Evolutionary conservation across 441 rosid genomes (phyloP), one percentile per base, ranked within the genome.

Genomic region (Erysimum pusillum): DNA sequence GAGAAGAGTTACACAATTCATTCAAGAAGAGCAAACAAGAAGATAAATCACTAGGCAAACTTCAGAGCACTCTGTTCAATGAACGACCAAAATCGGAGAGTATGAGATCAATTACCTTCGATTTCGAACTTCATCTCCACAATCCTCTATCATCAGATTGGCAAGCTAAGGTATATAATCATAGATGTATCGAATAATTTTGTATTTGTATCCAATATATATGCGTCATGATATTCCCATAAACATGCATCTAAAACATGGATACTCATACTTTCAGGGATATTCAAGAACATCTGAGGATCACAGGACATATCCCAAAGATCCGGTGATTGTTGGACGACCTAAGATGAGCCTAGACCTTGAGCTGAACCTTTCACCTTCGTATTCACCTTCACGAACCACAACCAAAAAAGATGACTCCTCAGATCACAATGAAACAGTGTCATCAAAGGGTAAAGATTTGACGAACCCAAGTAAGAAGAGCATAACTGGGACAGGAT

Each of bases 281-380:
- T 74, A 85, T 7, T 82, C 82, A 81, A 87, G 83, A 83, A 86
- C 90, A 60, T 82, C 77, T 7, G 83, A 61, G 41, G 93, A 87
- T 77, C 94, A 89, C 5, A 69, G 4, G 36, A 17, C 71, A 45
- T 45, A 14, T 14, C 8, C 14, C 0, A 77, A 71, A 71, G 76
- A 64, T 76, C 51, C 44, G 4, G 71, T 45, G 59, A 10, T 69
- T 56, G 60, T 41, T 75, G 95, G 64, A 81, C 66, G 60, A 34
- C 76, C 63, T 22, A 79, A 82, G 71, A 84, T 89, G 83, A 90
- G 96, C 85, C 80, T 93, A 76, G 94, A 93, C 76, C 96, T 93
- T 25, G 90, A 89, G 81, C 86, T 93, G 36, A 91, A 91, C 84
- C 90, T 79, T 59, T 74, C 90, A 42, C 89, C 88, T 9, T 84